These are phyloP conservation scores for Stagonosporopsis vannaccii DNA, from an alignment of 2,329 filamentous ascomycete genomes.

Conservation along the genomic window DNA sequence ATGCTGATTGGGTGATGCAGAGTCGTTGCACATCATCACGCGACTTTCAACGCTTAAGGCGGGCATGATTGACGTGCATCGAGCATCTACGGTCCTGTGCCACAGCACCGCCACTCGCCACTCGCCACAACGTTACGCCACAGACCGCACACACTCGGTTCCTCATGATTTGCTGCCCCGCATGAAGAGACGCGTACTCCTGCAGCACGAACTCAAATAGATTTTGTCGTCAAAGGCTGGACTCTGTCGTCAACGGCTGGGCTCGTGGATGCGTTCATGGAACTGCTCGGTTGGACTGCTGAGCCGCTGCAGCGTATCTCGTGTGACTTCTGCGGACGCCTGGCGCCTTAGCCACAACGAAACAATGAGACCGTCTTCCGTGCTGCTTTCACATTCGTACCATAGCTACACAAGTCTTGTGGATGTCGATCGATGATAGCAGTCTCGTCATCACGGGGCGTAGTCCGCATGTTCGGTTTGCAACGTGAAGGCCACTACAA, in stretches of 20 bases:
- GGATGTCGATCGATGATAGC: background rate
- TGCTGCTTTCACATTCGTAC: constrained; percentile 4
- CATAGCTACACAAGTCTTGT: constrained; percentile 1
- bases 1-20: constrained; percentile 25
- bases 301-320: constrained; percentile 6
- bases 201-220: constrained; percentile 19
- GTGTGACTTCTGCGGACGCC: constrained; percentile 6
- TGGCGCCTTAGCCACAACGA: constrained; percentile 12
- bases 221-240: constrained; percentile 15
- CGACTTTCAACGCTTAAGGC: constrained; percentile 22
- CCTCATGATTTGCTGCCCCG: constrained; percentile 8
- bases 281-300: constrained; percentile 2
- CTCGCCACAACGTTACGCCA: constrained; percentile 4
- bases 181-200: constrained; percentile 32
- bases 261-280: constrained; percentile 16
- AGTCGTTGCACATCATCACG: constrained; percentile 25
- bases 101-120: constrained; percentile 6
- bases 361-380: background rate
- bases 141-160: constrained; percentile 8
- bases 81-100: constrained; percentile 17
- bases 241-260: too few relatives aligned
- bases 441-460: constrained; percentile 6
- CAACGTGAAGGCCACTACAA: background rate
- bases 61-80: constrained; percentile 28
- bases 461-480: background rate